phyloP scores from a whole-genome alignment of 148 eudicot species.

The Rhododendron kiyosumense region DNA sequence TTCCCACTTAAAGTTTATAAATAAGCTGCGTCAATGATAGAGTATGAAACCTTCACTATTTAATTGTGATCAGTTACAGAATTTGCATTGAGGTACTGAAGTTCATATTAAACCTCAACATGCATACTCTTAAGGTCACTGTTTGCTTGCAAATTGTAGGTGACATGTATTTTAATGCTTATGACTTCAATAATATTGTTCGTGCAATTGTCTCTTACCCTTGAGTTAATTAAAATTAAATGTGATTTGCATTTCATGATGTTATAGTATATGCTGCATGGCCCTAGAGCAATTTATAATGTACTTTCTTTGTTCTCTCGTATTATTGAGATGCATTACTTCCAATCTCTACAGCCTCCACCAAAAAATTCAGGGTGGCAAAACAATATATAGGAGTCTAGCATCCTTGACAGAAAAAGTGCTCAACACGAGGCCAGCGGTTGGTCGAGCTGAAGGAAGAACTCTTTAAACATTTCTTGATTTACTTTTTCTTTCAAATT shows the following conservation, averaged over 20 bases:
- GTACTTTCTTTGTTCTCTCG: not conserved
- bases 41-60: not conserved
- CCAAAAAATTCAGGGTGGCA: not conserved
- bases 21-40: not conserved
- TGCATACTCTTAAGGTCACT: not conserved
- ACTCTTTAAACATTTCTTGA: not conserved
- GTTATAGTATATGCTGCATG: not conserved
- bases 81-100: not conserved
- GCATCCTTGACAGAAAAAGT: not conserved
- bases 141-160: not conserved
- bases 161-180: not conserved
- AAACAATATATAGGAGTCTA: not conserved
- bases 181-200: not conserved
- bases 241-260: not conserved
- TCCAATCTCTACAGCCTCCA: not conserved
- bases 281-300: not conserved
- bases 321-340: not conserved
- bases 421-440: not conserved
- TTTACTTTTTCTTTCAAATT: not conserved
- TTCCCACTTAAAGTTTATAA: not conserved
- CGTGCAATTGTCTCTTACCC: not conserved
- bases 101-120: not conserved
- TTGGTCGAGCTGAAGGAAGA: not conserved
- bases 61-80: not conserved
- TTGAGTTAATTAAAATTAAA: not conserved